Evolutionary conservation across 495 filamentous ascomycete genomes (phyloP).

Genomic region (Rostrohypoxylon terebratum): DNA sequence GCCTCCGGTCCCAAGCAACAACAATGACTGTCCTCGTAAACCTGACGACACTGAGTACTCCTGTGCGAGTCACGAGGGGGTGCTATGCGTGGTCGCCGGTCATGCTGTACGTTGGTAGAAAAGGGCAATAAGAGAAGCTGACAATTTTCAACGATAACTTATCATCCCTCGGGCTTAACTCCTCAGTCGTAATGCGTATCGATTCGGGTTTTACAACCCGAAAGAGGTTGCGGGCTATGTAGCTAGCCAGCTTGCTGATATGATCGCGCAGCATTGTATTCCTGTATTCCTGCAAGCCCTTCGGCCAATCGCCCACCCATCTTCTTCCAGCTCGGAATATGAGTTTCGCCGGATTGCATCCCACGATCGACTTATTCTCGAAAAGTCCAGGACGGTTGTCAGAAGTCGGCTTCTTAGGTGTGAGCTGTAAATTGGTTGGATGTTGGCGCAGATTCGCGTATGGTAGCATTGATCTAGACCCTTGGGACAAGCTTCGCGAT

Average conservation of each 20-base stretch:
- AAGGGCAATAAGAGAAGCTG: slow-evolving; percentile 16
- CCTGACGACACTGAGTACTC: slow-evolving; percentile 21
- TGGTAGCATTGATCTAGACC: neutral
- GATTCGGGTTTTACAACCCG: slow-evolving; percentile 47
- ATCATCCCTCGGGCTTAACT: slow-evolving; percentile 8
- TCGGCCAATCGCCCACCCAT: slow-evolving; percentile 1
- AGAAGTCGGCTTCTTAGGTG: neutral
- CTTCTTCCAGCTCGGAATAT: slow-evolving; percentile 9
- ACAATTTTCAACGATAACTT: slow-evolving; percentile 37
- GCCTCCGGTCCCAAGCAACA: slow-evolving; percentile 29
- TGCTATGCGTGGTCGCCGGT: slow-evolving; percentile 22
- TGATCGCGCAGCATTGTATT: slow-evolving; percentile 25
- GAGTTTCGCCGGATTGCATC: slow-evolving; percentile 6
- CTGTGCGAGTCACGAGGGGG: slow-evolving; percentile 25
- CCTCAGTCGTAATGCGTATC: slow-evolving; percentile 3
- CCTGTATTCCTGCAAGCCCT: slow-evolving; percentile 21
- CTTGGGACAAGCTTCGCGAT: neutral
- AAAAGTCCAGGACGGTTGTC: neutral
- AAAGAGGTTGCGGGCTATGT: slow-evolving; percentile 30
- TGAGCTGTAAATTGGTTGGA: slow-evolving; percentile 4
- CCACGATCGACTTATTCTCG: slow-evolving; percentile 1
- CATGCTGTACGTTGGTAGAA: slow-evolving; percentile 24
- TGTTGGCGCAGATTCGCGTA: slow-evolving; percentile 6
- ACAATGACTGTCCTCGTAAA: slow-evolving; percentile 21
- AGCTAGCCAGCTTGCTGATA: slow-evolving; percentile 28